A percentile compares a stretch with the other conserved stretches of the same genome.
Conservation (phyloP, 495 filamentous ascomycete genomes). For the Aspergillus nanangensis region DNA sequence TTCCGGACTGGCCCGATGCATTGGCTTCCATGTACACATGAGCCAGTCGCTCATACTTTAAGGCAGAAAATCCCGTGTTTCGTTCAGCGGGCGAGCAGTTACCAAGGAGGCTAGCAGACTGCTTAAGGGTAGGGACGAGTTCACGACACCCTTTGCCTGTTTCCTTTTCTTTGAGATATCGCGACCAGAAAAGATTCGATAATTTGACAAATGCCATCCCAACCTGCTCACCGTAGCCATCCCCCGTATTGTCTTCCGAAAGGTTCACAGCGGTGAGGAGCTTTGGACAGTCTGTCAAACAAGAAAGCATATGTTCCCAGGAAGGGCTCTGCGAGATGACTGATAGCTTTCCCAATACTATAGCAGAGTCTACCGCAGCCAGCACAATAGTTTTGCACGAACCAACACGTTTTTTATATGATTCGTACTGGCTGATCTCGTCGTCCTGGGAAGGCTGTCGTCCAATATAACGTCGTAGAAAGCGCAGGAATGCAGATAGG, state of each 20-base stretch:
- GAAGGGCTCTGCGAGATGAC: conserved; percentile 32
- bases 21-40: conserved; percentile 37
- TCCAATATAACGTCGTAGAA: conserved; percentile 45
- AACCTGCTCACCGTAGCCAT: conserved; percentile 14
- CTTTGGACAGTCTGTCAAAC: conserved; percentile 34
- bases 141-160: conserved; percentile 28
- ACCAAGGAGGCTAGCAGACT: conserved; percentile 44
- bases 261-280: conserved; percentile 34
- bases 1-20: conserved; percentile 31
- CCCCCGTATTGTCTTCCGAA: conserved; percentile 19
- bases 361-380: conserved; percentile 36
- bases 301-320: conserved; percentile 38
- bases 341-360: conserved; percentile 39
- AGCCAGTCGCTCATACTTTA: conserved; percentile 53
- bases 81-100: conserved; percentile 35
- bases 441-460: conserved; percentile 24
- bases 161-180: conserved; percentile 49
- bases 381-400: conserved; percentile 34
- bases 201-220: conserved; percentile 45
- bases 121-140: conserved; percentile 40
- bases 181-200: conserved; percentile 75
- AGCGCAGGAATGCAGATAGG: conserved; percentile 35
- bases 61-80: conserved; percentile 41
- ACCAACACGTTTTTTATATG: conserved; percentile 26
- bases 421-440: conserved; percentile 25